These are phyloP conservation scores for Crotalaria pallida DNA, from an alignment of 306 rosid species.

Conservation along the genomic window DNA sequence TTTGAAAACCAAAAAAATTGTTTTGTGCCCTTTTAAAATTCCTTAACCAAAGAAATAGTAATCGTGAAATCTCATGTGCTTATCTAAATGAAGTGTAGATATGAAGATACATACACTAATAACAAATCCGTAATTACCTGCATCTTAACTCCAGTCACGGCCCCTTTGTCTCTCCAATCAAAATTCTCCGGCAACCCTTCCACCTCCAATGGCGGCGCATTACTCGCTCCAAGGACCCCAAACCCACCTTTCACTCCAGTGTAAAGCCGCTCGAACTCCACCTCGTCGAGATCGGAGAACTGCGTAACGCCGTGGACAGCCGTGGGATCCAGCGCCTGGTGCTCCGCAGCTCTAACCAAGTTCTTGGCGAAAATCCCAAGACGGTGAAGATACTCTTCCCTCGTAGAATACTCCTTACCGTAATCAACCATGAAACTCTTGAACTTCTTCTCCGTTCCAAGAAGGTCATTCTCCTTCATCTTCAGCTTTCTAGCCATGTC, in stretches of 20 bases:
- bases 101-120: no score
- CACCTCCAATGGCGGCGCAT: conserved; percentile 36
- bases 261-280: conserved; percentile 58
- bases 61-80: no score
- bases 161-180: conserved; percentile 92
- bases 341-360: conserved; percentile 60
- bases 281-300: conserved; percentile 64
- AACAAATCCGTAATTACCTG: conserved; percentile 35
- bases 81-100: no score
- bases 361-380: conserved; percentile 62
- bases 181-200: conserved; percentile 66
- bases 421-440: conserved; percentile 51
- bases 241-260: conserved; percentile 46
- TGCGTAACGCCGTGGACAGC: conserved; percentile 85
- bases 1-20: no score
- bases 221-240: not conserved
- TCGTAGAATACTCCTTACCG: conserved; percentile 52
- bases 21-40: no score
- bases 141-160: conserved; percentile 78
- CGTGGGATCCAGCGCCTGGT: conserved; percentile 76
- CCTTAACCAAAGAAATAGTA: no score
- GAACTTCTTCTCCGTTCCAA: conserved; percentile 57
- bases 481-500: conserved; percentile 32
- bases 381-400: conserved; percentile 69
- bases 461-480: conserved; percentile 18